Evolutionary conservation across 2,329 filamentous ascomycete genomes (phyloP).

Genomic region (Nigrospora sphaerica): DNA sequence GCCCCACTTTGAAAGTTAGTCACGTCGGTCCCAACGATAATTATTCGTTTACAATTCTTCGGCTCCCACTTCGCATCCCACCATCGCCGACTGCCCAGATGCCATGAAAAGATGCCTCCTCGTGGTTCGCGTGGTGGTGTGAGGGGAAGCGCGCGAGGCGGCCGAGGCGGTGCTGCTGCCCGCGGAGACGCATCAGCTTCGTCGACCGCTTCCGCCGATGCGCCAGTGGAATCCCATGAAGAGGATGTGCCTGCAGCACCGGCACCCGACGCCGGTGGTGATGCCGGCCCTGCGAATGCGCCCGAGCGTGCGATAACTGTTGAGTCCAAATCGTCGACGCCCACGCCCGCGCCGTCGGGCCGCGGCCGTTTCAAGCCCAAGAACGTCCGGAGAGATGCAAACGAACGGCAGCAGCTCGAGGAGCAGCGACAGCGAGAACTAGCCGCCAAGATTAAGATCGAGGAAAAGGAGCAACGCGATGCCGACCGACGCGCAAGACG

Average conservation of each 20-base stretch:
- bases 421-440: constrained; percentile 23
- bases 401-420: constrained; percentile 39
- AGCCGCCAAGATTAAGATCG: constrained; percentile 21
- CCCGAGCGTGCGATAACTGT: constrained; percentile 1
- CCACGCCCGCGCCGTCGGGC: constrained; percentile 24
- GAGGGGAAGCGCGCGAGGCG: constrained; percentile 6
- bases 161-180: constrained; percentile 4
- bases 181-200: constrained; percentile 1
- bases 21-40: no score
- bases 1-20: no score
- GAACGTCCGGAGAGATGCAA: constrained; percentile 41
- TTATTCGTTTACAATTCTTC: no score
- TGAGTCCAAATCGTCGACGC: constrained; percentile 6
- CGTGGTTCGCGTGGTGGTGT: constrained; percentile 5
- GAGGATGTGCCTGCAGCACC: neutral
- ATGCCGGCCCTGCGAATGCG: neutral
- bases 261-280: neutral
- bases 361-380: constrained; percentile 33
- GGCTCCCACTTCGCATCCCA: no score
- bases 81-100: neutral
- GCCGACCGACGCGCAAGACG: constrained; percentile 26
- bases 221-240: neutral
- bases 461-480: constrained; percentile 21
- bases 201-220: neutral
- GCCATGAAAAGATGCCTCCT: constrained; percentile 7